A percentile compares a stretch with the other conserved stretches of the same genome.
phyloP scores from a whole-genome alignment of 2,329 filamentous ascomycete species.

The Sporothrix brasiliensis region DNA sequence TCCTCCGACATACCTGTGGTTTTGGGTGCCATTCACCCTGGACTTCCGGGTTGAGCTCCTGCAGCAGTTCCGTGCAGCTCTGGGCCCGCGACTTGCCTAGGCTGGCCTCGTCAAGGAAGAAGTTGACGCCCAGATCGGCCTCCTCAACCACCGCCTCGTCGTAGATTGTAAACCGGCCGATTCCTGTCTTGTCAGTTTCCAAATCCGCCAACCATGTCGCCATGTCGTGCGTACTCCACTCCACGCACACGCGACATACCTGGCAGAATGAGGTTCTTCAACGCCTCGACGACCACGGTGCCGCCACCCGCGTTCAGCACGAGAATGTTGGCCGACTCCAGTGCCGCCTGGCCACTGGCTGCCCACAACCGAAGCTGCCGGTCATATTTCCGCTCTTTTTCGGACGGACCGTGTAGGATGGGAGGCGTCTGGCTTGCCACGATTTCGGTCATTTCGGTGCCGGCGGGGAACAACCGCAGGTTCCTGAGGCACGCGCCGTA shows the following conservation, averaged over 20 bases:
- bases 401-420: conserved; percentile 57
- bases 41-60: conserved; percentile 92
- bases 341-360: conserved; percentile 82
- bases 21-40: conserved; percentile 69
- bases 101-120: conserved; percentile 83
- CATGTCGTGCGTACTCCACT: too few species aligned
- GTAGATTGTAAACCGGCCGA: conserved; percentile 88
- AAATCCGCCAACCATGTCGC: background rate
- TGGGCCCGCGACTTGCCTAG: conserved; percentile 78
- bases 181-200: conserved; percentile 54
- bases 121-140: conserved; percentile 89
- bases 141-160: conserved; percentile 78
- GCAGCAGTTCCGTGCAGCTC: conserved; percentile 73
- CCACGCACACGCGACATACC: conserved; percentile 49
- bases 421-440: conserved; percentile 52
- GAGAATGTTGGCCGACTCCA: conserved; percentile 90
- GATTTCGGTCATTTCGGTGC: conserved; percentile 49
- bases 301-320: conserved; percentile 86
- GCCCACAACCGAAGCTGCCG: conserved; percentile 95
- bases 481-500: background rate
- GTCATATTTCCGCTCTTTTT: conserved; percentile 81
- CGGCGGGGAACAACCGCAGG: background rate
- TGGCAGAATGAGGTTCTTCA: conserved; percentile 97
- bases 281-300: conserved; percentile 82
- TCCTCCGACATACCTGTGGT: conserved; percentile 45